Conservation (phyloP, 257 asterid genomes). For the Penstemon barbatus region DNA sequence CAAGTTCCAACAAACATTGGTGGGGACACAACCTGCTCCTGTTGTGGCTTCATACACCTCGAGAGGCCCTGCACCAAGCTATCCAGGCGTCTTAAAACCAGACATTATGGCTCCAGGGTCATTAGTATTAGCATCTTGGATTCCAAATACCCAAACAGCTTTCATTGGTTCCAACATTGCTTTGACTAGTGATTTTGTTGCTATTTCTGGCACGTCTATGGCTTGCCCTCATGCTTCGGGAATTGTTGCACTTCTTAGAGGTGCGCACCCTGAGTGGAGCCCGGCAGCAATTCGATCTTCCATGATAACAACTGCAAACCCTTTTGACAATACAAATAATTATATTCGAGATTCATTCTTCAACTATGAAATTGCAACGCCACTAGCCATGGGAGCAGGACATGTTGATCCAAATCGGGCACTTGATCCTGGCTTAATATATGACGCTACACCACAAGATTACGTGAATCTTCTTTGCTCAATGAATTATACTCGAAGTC, state of each 20-base stretch:
- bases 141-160: conserved; percentile 17
- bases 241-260: conserved; percentile 41
- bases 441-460: conserved; percentile 38
- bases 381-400: conserved; percentile 46
- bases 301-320: conserved; percentile 44
- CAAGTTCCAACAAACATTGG: conserved; percentile 36
- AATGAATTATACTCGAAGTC: conserved; percentile 33
- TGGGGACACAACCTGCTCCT: conserved; percentile 43
- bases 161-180: conserved; percentile 27
- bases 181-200: conserved; percentile 18
- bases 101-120: conserved; percentile 47
- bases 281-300: conserved; percentile 47
- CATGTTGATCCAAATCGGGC: conserved; percentile 42
- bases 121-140: conserved; percentile 34
- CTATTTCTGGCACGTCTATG: conserved; percentile 44
- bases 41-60: conserved; percentile 34
- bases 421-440: conserved; percentile 43
- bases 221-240: conserved; percentile 52
- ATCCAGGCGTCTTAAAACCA: conserved; percentile 37
- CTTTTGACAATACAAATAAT: conserved; percentile 29
- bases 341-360: conserved; percentile 33
- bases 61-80: conserved; percentile 38
- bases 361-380: conserved; percentile 27
- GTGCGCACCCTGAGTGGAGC: conserved; percentile 47
- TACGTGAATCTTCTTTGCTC: conserved; percentile 40